Conservation (phyloP, 768 basidiomycete species). For the Lactarius vividus region DNA sequence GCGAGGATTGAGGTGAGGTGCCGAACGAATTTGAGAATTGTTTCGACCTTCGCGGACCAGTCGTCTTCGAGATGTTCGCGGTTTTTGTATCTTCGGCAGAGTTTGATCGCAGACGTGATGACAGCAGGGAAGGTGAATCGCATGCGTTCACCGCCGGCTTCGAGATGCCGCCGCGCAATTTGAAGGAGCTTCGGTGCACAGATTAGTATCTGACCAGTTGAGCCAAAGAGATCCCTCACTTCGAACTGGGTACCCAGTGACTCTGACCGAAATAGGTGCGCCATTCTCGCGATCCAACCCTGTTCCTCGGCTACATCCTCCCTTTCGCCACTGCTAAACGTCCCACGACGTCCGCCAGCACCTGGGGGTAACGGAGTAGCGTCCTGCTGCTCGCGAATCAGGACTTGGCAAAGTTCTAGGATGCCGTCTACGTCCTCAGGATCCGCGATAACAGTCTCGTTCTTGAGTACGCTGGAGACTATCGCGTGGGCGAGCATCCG, state of each 20-base stretch:
- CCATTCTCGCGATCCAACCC: conserved; percentile 98
- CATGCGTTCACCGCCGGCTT: conserved; percentile 91
- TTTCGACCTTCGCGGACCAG: conserved; percentile 82
- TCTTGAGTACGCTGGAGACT: conserved; percentile 92
- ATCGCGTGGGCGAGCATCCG: conserved; percentile 93
- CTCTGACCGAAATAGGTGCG: conserved; percentile 90
- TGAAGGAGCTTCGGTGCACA: conserved; percentile 66
- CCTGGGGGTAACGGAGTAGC: conserved; percentile 38
- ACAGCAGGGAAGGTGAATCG: conserved; percentile 96
- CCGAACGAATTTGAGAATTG: conserved; percentile 90
- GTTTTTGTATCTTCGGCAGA: conserved; percentile 88
- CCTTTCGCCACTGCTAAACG: conserved; percentile 57
- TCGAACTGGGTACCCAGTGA: conserved; percentile 87
- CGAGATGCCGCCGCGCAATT: conserved; percentile 86
- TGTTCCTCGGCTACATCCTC: conserved; percentile 98
- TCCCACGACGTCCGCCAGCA: conserved; percentile 52
- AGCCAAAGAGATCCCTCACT: conserved; percentile 43
- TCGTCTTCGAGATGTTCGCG: conserved; percentile 77
- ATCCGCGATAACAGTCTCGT: conserved; percentile 91
- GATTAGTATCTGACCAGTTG: background rate
- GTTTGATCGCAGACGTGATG: conserved; percentile 88
- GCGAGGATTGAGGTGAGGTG: conserved; percentile 92
- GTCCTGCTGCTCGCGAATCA: conserved; percentile 83
- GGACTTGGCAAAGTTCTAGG: conserved; percentile 86
- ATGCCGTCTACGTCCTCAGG: conserved; percentile 95